A percentile compares a stretch with the other conserved stretches of the same genome.
Conservation (phyloP, 1,139 yeast species). For the Suhomyces yuchorum region DNA sequence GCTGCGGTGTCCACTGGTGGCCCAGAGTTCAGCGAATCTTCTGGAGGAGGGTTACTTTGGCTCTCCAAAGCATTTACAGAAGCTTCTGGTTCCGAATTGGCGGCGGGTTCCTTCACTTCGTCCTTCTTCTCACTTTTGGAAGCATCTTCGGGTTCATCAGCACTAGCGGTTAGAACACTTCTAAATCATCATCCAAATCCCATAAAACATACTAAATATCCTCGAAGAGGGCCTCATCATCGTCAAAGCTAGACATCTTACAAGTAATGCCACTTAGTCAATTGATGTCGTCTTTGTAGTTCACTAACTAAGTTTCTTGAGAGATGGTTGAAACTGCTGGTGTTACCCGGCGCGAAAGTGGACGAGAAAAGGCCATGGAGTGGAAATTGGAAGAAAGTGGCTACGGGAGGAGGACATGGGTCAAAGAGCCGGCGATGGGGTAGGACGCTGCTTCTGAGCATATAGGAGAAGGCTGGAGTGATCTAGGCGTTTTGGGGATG, state of each 20-base stretch:
- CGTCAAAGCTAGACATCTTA: slow-evolving; percentile 64
- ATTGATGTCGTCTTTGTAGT: neutral
- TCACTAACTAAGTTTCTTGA: neutral
- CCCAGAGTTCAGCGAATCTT: neutral
- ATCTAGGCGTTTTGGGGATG: too few relatives aligned
- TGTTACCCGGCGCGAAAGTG: slow-evolving; percentile 5
- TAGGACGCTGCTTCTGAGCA: too few relatives aligned
- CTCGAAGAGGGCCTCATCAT: slow-evolving; percentile 84
- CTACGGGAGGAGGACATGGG: neutral
- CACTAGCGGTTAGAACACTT: slow-evolving; percentile 17
- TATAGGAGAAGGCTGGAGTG: too few relatives aligned
- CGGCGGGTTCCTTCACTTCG: neutral
- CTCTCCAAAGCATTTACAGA: neutral
- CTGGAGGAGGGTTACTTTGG: neutral
- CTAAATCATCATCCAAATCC: slow-evolving; percentile 3
- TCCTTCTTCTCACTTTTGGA: slow-evolving; percentile 11
- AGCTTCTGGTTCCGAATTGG: slow-evolving; percentile 15
- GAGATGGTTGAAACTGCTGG: neutral
- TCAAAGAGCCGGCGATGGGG: too few relatives aligned
- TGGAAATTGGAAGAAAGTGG: neutral
- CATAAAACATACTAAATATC: slow-evolving; percentile 56
- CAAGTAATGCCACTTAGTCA: neutral
- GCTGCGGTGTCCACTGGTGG: neutral
- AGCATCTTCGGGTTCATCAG: slow-evolving; percentile 18
- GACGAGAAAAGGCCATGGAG: neutral